phyloP scores from a whole-genome alignment of 176 grass and related monocot genomes.

The Carex myosuroides region DNA sequence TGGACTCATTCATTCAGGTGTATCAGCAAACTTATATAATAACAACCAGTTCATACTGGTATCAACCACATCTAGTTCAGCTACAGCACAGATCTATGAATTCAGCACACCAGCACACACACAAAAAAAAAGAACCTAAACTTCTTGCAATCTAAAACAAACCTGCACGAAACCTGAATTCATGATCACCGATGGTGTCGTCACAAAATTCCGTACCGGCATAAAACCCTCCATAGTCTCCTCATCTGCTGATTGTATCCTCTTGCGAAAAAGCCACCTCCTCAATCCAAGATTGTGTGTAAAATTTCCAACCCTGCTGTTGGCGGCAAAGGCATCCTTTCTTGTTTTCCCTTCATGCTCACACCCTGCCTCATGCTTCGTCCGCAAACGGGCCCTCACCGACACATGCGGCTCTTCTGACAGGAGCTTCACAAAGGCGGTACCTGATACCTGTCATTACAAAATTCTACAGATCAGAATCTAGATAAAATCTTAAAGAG shows the following conservation, averaged over 20 bases:
- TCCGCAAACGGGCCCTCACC: constrained; percentile 29
- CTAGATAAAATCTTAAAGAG: neutral
- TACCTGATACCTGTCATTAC: constrained; percentile 34
- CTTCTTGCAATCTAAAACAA: constrained; percentile 4
- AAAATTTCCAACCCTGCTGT: constrained; percentile 63
- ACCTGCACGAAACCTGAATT: constrained; percentile 65
- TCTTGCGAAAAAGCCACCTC: constrained; percentile 76
- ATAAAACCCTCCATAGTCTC: constrained; percentile 43
- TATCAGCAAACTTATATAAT: neutral
- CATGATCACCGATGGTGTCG: constrained; percentile 57
- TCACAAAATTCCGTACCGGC: constrained; percentile 41
- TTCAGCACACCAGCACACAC: neutral
- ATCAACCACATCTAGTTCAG: neutral
- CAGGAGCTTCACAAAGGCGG: constrained; percentile 72
- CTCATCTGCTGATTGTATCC: constrained; percentile 46
- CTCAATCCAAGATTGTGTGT: constrained; percentile 61
- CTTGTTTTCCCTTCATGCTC: constrained; percentile 47
- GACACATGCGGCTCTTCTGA: constrained; percentile 52
- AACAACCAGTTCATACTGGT: neutral
- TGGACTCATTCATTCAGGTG: neutral
- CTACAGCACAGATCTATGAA: neutral
- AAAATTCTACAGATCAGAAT: neutral
- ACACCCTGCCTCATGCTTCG: constrained; percentile 46
- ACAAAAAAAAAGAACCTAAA: neutral
- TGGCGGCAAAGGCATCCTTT: constrained; percentile 59